These are phyloP conservation scores for Vitis labrusca DNA, from an alignment of 164 flowering plant species.

Conservation along the genomic window DNA sequence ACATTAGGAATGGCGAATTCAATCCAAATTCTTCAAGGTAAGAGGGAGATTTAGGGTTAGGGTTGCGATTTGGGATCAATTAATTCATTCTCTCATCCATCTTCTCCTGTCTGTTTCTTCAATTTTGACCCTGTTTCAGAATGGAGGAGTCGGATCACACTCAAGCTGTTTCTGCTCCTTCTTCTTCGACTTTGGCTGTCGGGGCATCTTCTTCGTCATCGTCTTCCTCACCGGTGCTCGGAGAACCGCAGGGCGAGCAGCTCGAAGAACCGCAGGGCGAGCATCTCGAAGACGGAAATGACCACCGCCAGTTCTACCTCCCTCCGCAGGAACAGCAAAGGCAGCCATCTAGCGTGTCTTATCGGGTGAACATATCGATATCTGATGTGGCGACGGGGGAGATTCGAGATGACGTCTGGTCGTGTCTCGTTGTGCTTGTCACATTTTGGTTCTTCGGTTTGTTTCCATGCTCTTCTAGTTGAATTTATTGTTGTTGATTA, in stretches of 20 bases:
- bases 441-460: conserved; percentile 69
- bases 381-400: conserved; percentile 12
- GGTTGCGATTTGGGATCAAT: neutral
- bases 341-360: conserved; percentile 21
- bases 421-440: conserved; percentile 44
- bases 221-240: conserved; percentile 17
- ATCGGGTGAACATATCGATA: conserved; percentile 22
- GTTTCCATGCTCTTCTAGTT: conserved; percentile 5
- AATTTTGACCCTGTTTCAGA: neutral
- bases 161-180: conserved; percentile 12
- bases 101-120: neutral
- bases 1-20: conserved; percentile 2
- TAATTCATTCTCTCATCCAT: neutral
- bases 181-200: conserved; percentile 11
- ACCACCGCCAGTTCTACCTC: neutral
- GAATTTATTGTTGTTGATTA: neutral
- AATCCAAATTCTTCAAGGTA: neutral
- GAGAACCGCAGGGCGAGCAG: conserved; percentile 7
- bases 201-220: conserved; percentile 23
- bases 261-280: conserved; percentile 14
- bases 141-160: conserved; percentile 30
- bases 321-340: neutral
- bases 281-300: conserved; percentile 5
- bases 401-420: conserved; percentile 49
- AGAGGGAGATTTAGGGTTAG: neutral